Evolutionary conservation across 176 grass and related monocot species (phyloP).

Genomic region (Phoenix dactylifera): DNA sequence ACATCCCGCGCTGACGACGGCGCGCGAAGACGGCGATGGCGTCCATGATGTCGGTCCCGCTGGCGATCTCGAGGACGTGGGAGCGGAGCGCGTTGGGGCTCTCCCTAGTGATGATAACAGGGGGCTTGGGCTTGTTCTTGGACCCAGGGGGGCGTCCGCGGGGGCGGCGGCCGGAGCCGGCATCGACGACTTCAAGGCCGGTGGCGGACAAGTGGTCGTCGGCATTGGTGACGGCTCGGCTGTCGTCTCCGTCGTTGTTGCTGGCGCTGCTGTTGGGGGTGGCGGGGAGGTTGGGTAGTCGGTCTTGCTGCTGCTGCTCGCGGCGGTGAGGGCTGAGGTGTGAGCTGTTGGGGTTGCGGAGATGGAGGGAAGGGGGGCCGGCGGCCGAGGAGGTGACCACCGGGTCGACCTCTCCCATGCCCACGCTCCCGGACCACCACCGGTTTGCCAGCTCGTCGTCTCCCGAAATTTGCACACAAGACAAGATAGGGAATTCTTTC

Average conservation of each 20-base stretch:
- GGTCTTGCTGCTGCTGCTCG: neutral
- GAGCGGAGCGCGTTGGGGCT: slow-evolving; percentile 66
- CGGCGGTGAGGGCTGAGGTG: slow-evolving; percentile 12
- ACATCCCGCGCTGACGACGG: slow-evolving; percentile 63
- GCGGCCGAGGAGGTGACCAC: slow-evolving; percentile 19
- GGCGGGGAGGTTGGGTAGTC: neutral
- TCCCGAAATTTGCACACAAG: too few species aligned
- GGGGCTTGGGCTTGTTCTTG: slow-evolving; percentile 68
- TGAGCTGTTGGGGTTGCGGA: slow-evolving; percentile 31
- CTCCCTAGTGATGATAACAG: slow-evolving; percentile 63
- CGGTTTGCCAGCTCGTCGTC: slow-evolving; percentile 23
- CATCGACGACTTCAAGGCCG: slow-evolving; percentile 3
- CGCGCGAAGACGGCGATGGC: slow-evolving; percentile 40
- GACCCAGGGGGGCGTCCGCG: slow-evolving; percentile 55
- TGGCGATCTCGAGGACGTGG: slow-evolving; percentile 60
- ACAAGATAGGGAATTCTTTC: too few species aligned
- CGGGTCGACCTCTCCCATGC: slow-evolving; percentile 40
- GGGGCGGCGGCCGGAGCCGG: slow-evolving; percentile 28
- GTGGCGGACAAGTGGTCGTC: slow-evolving; percentile 36
- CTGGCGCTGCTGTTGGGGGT: slow-evolving; percentile 53
- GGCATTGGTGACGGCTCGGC: neutral
- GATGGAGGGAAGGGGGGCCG: slow-evolving; percentile 14
- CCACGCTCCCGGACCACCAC: slow-evolving; percentile 55
- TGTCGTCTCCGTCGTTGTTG: slow-evolving; percentile 33
- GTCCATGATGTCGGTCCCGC: slow-evolving; percentile 67